phyloP scores from a whole-genome alignment of 176 grass and related monocot genomes.

The Melocanna baccifera region DNA sequence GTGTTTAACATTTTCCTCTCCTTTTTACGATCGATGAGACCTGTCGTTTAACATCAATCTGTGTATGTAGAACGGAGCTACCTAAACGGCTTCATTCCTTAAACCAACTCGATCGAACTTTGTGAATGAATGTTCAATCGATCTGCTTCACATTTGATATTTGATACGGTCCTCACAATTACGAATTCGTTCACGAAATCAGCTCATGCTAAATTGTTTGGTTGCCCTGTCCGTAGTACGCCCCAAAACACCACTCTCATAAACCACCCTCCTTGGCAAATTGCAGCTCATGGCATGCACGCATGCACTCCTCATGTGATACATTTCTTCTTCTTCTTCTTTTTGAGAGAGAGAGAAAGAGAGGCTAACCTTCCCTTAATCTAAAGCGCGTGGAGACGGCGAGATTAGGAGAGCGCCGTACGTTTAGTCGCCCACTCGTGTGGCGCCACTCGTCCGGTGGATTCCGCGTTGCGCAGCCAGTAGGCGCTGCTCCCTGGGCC shows the following conservation, averaged over 20 bases:
- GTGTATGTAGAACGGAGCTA: not conserved
- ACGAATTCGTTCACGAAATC: not conserved
- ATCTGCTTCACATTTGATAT: not conserved
- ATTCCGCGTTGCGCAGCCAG: no score
- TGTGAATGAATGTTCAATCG: not conserved
- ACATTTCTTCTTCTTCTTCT: no score
- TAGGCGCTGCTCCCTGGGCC: no score
- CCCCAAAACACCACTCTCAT: no score
- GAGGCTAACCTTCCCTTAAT: no score
- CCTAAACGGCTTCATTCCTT: not conserved
- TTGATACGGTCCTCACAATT: not conserved
- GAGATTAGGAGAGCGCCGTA: no score
- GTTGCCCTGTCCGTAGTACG: no score
- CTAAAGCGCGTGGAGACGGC: no score
- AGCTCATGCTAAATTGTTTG: not conserved
- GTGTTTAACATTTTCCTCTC: not conserved
- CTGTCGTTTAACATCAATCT: not conserved
- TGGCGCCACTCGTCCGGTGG: no score
- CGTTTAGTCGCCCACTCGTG: no score
- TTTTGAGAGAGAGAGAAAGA: no score
- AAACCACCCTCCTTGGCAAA: not conserved
- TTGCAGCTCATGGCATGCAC: not conserved
- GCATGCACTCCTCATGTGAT: no score
- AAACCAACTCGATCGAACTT: not conserved
- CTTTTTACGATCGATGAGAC: not conserved